Evolutionary conservation across 345 rosid genomes (phyloP), one percentile per base, ranked within the genome.

Genomic region (Hypericum androsaemum): DNA sequence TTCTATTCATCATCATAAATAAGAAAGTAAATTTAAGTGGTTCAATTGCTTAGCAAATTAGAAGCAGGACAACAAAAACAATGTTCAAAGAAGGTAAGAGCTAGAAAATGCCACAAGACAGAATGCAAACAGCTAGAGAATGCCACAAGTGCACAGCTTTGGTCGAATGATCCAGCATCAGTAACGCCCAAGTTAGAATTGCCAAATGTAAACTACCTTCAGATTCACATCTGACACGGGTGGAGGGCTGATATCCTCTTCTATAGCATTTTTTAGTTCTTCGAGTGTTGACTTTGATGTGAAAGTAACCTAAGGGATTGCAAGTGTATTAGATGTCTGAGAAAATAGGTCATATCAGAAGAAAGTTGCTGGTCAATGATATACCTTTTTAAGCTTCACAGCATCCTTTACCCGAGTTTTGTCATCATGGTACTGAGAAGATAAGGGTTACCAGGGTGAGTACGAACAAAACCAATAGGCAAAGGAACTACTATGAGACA

Each of bases 361-460:
- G 54, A 38, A 12, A 32, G 22, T 22, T 4, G 32, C 17, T 43
- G 8, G 35, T 46, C 7, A 12, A 43, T 12, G 28, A 53, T 37
- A 40, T 68, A 87, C 98, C 90, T 80, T 88, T 70, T 73, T 78
- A 61, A 81, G 60, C 69, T 82, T 90, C 69, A 81, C 69, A 59
- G 74, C 67, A 69, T 83, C 89, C 64, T 88, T 84, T 69, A 92
- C 68, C 56, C 83, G 77, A 61, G 68, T 60, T 68, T 81, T 92
- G 71, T 84, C 86, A 38, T 80, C 94, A 39, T 83, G 86, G 66
- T 82, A 71, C 98, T 92, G 88, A 60, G 66, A 48, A 71, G 46
- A 63, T 22, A 22, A 46, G 8, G 50, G 15, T 46, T 8, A n/a
- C 5, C 22, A 7, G 22, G 22, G 9, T 8, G 15, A 17, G 10